Evolutionary conservation across 2,329 filamentous ascomycete species (phyloP).

Genomic region (Camillea tinctor): DNA sequence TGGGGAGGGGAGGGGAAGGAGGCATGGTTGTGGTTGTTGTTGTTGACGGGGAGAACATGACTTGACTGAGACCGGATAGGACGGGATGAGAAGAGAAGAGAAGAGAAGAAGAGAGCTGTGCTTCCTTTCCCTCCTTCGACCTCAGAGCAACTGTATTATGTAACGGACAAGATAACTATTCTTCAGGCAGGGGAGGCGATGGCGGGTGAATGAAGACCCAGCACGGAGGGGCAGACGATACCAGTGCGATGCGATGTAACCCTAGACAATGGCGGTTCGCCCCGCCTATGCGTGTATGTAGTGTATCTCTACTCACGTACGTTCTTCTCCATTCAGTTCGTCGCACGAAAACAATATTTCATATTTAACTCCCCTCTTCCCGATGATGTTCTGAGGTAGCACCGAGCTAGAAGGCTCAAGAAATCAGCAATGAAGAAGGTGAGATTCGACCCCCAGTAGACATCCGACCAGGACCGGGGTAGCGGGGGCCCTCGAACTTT

Average conservation of each 20-base stretch:
- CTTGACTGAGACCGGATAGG: neutral
- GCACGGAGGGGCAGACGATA: neutral
- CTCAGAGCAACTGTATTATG: neutral
- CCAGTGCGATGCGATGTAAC: neutral
- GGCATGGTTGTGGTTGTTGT: too few relatives aligned
- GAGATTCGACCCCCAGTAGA: too few relatives aligned
- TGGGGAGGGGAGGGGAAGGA: constrained; percentile 8
- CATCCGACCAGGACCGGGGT: too few relatives aligned
- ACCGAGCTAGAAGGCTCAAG: too few relatives aligned
- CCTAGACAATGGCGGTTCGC: neutral
- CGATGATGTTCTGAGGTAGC: too few relatives aligned
- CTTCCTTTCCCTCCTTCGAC: neutral
- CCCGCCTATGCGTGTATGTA: neutral
- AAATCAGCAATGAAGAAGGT: too few relatives aligned
- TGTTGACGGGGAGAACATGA: neutral
- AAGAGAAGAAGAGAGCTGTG: neutral
- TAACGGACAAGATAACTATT: neutral
- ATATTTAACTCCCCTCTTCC: too few relatives aligned
- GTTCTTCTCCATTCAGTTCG: too few relatives aligned
- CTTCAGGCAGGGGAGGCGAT: neutral
- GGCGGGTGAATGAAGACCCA: neutral
- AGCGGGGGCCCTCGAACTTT: too few relatives aligned
- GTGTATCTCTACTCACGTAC: too few relatives aligned
- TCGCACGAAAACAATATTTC: too few relatives aligned
- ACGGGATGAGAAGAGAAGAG: neutral